Base-by-base conservation (phyloP, 345 rosid genomes). In the Dipteronia sinensis region DNA sequence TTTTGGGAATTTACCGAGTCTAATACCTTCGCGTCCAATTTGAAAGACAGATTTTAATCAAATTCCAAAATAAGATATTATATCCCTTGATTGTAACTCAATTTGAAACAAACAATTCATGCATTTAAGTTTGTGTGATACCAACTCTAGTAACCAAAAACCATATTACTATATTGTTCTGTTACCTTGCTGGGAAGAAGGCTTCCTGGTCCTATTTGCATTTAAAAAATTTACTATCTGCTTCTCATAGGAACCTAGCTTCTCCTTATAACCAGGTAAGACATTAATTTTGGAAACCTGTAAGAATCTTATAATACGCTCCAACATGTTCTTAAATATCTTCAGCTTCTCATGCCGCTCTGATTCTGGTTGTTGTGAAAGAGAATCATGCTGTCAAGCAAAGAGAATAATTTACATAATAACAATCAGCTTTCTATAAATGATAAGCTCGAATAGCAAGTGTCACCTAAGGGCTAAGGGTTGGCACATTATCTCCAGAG, bases 301-400 rank as follows among this genome's bases (percentile, higher is more conserved):
- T 63, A 96, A 79, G 78, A 91, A 77, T 8, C 49, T 0, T 75
- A 94, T 84, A 70, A 89, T 27, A 46, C 90, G 94, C 82, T 96
- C 99, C 89, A 96, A 83, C 92, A 87, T 82, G 51, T 34, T 17
- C 88, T 83, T 93, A 69, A 88, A 89, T 25, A 44, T 16, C 83
- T 87, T 90, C 79, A 96, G 77, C 88, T 87, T 92, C 0, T 91
- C 98, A 76, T 90, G 76, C 81, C 89, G 97, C 0, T 92, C 95
- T 65, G 90, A 76, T 84, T 90, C 92, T 49, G 92, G 89, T 68
- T 80, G 98, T 65, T 86, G 94, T 10, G 87, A 88, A 83, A 88
- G 82, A 76, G 94, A 81, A 75, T 92, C 97, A 73, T 88, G 91
- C 92, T 87, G 83, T 51, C 76, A 71, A 71, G 66, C 42, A 76